A percentile compares a stretch with the other conserved stretches of the same genome.
Conservation (phyloP, 768 basidiomycete genomes). For the Kwoniella sp. region DNA sequence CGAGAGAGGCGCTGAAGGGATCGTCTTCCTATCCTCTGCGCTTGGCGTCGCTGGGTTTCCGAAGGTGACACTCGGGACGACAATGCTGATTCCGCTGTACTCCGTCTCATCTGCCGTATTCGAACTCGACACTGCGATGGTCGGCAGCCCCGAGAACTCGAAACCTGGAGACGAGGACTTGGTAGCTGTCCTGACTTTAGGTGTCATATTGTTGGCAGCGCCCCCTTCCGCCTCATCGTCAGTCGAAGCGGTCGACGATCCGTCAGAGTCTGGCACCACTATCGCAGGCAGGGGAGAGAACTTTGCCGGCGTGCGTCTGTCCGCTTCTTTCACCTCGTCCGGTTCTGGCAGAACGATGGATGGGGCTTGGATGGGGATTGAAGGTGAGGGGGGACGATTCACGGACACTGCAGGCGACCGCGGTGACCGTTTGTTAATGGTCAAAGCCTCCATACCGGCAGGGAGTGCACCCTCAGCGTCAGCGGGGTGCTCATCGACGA, state of each 20-base stretch:
- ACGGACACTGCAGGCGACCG: too few relatives aligned
- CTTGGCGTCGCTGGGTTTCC: too few relatives aligned
- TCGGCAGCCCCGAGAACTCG: conserved; percentile 22
- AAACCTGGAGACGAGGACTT: conserved; percentile 20
- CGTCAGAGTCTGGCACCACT: conserved; percentile 15
- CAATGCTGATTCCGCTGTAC: conserved; percentile 24
- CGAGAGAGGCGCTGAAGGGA: too few relatives aligned
- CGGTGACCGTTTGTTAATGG: too few relatives aligned
- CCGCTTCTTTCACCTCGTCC: conserved; percentile 11
- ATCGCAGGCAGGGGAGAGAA: conserved; percentile 27
- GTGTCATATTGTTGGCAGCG: neutral
- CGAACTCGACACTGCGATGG: conserved; percentile 28
- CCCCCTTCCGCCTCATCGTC: conserved; percentile 5
- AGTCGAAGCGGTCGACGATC: conserved; percentile 3
- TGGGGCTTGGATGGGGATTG: neutral
- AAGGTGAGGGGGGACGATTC: neutral
- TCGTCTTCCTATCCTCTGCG: too few relatives aligned
- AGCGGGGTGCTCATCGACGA: too few relatives aligned
- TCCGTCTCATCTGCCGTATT: conserved; percentile 29
- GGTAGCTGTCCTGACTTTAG: conserved; percentile 3
- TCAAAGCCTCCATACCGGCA: too few relatives aligned
- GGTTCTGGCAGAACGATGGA: conserved; percentile 5
- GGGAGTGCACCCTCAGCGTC: too few relatives aligned
- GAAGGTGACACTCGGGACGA: conserved; percentile 30
- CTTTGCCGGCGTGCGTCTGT: conserved; percentile 21